A percentile compares a stretch with the other conserved stretches of the same genome.
Evolutionary conservation across 495 filamentous ascomycete species (phyloP).

Genomic region (Jackrogersella multiformis): DNA sequence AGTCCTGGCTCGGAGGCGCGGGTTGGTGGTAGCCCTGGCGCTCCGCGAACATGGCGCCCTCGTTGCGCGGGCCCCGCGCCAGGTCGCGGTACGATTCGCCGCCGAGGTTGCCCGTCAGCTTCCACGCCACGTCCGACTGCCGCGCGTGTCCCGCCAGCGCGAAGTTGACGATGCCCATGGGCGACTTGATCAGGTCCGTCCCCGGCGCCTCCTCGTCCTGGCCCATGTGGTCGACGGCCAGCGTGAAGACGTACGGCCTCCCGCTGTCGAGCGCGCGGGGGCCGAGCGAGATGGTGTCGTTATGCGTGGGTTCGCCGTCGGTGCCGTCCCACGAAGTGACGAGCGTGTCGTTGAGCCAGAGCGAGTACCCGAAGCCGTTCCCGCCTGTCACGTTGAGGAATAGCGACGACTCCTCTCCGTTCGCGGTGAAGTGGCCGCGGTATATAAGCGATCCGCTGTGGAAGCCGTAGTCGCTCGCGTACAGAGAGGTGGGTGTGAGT

Average conservation of each 20-base stretch:
- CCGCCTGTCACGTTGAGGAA: conserved; percentile 70
- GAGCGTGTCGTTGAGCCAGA: conserved; percentile 65
- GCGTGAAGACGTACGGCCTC: conserved; percentile 68
- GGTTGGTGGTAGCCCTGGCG: conserved; percentile 75
- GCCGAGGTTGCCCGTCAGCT: conserved; percentile 79
- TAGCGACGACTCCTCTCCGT: conserved; percentile 65
- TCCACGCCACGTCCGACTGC: conserved; percentile 63
- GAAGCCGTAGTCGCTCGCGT: conserved; percentile 78
- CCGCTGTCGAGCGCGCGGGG: conserved; percentile 57
- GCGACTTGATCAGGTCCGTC: conserved; percentile 71
- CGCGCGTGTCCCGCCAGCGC: conserved; percentile 56
- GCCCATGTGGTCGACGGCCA: conserved; percentile 77
- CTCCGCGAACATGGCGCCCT: conserved; percentile 75
- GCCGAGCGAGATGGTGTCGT: conserved; percentile 63
- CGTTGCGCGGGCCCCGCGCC: conserved; percentile 75
- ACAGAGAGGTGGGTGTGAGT: conserved; percentile 71
- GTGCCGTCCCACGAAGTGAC: conserved; percentile 68
- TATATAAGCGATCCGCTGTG: conserved; percentile 73
- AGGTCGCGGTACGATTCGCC: conserved; percentile 75
- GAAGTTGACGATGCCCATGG: conserved; percentile 73
- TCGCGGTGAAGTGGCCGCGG: conserved; percentile 74
- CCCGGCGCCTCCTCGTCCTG: conserved; percentile 71
- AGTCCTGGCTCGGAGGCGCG: conserved; percentile 59
- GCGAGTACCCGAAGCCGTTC: conserved; percentile 62
- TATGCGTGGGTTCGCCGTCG: conserved; percentile 55